These are phyloP conservation scores for Atkinsonella hypoxylon DNA, from an alignment of 2,329 filamentous ascomycete genomes.

Conservation along the genomic window DNA sequence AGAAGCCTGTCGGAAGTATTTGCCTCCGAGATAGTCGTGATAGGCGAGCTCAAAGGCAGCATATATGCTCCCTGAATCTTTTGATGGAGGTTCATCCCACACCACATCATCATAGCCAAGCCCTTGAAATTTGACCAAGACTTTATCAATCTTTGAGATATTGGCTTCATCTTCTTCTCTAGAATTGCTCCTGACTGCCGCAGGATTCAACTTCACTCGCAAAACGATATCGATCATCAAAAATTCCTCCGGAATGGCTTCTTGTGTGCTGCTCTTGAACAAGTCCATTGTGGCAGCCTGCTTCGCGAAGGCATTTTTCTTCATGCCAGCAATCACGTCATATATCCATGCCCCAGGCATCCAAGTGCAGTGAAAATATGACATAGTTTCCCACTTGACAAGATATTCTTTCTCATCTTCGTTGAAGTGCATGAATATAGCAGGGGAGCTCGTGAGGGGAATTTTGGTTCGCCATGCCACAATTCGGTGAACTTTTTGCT, in stretches of 20 bases:
- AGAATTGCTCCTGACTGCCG: constrained; percentile 38
- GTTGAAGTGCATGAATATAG: constrained; percentile 31
- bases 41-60: constrained; percentile 73
- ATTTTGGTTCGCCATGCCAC: constrained; percentile 63
- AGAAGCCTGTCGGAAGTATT: constrained; percentile 50
- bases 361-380: constrained; percentile 77
- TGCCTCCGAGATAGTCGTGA: constrained; percentile 70
- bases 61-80: constrained; percentile 56
- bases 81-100: constrained; percentile 70
- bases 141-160: constrained; percentile 58
- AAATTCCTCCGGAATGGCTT: constrained; percentile 81
- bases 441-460: constrained; percentile 33
- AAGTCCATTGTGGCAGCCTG: constrained; percentile 47
- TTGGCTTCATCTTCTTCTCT: constrained; percentile 60
- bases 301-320: constrained; percentile 67
- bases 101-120: constrained; percentile 82
- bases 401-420: constrained; percentile 79
- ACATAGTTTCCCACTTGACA: constrained; percentile 72
- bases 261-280: constrained; percentile 54
- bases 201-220: constrained; percentile 48
- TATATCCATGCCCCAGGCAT: constrained; percentile 83
- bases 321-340: constrained; percentile 49
- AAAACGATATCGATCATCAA: constrained; percentile 83
- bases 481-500: constrained; percentile 60
- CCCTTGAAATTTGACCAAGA: constrained; percentile 85